These are phyloP conservation scores for Neurospora crassa DNA, from an alignment of 2,329 filamentous ascomycete species.

Conservation along the genomic window DNA sequence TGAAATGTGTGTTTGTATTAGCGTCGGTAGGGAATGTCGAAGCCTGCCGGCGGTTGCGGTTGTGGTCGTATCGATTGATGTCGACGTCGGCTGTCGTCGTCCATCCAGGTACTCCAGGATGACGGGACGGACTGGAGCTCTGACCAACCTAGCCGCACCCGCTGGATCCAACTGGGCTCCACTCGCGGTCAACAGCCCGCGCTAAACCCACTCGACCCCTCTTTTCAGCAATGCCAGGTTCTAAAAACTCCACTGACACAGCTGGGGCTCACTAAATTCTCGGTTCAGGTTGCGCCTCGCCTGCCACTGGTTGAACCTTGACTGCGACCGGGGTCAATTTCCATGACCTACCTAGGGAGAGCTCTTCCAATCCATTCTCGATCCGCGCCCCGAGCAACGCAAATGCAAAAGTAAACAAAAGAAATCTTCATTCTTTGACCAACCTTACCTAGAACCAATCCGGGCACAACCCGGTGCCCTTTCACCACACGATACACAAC, in stretches of 20 bases:
- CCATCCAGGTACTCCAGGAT: not conserved
- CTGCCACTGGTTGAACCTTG: not conserved
- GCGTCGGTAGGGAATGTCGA: not conserved
- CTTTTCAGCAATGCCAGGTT: not conserved
- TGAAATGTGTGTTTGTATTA: not conserved
- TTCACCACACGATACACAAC: not conserved
- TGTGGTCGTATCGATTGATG: not conserved
- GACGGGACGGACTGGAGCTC: not conserved
- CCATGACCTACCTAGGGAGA: not conserved
- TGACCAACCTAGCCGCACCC: not conserved
- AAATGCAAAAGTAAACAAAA: constrained; percentile 8
- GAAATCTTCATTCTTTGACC: constrained; percentile 2
- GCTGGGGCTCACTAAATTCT: not conserved
- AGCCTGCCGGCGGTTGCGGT: not conserved
- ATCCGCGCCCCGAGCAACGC: not conserved
- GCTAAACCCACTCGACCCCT: not conserved
- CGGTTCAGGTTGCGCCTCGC: not conserved
- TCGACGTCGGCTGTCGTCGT: not conserved
- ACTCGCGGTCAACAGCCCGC: not conserved
- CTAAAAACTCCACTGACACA: not conserved
- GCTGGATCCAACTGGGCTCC: not conserved
- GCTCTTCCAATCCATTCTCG: not conserved
- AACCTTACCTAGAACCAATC: not conserved
- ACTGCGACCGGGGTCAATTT: not conserved
- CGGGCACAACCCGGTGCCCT: not conserved